Conservation (phyloP, 1,284 basidiomycete species). For the Ustilago curta region DNA sequence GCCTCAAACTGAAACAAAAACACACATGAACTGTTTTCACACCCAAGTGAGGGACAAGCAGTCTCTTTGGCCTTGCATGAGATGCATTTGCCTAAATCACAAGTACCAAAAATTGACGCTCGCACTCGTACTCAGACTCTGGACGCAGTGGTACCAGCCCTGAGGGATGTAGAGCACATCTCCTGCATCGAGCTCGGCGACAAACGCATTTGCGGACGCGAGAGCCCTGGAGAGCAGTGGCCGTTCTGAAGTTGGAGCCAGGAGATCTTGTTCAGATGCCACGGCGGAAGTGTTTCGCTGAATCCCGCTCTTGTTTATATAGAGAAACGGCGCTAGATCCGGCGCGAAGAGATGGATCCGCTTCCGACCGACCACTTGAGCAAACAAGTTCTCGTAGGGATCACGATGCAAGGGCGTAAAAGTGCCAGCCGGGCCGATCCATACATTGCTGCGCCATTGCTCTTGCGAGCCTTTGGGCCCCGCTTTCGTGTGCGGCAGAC, state of each 20-base stretch:
- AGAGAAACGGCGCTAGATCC: conserved; percentile 23
- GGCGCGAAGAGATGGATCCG: conserved; percentile 52
- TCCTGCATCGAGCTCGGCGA: conserved; percentile 39
- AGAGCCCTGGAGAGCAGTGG: conserved; percentile 40
- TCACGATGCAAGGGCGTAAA: conserved; percentile 56
- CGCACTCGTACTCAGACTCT: conserved; percentile 46
- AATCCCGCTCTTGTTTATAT: conserved; percentile 26
- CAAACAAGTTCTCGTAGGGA: conserved; percentile 57
- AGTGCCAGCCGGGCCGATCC: conserved; percentile 53
- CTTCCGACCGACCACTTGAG: conserved; percentile 53
- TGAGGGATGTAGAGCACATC: conserved; percentile 53
- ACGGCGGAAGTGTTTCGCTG: conserved; percentile 52
- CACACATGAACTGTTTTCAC: too few relatives aligned
- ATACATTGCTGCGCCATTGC: conserved; percentile 57
- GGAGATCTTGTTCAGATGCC: conserved; percentile 39
- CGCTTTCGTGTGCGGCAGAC: conserved; percentile 46
- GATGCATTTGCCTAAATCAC: not conserved
- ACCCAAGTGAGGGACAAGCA: not conserved
- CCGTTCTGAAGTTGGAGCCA: conserved; percentile 15
- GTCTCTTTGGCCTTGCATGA: not conserved
- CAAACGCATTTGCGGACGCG: conserved; percentile 15
- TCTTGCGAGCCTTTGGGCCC: conserved; percentile 46
- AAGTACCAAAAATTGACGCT: conserved; percentile 58
- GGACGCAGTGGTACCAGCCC: conserved; percentile 55
- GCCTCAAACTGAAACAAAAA: too few relatives aligned